Percentiles rank a stretch among this genome's conserved stretches.
These are phyloP conservation scores for Exidia glandulosa DNA, from an alignment of 768 basidiomycete species.

Conservation along the genomic window DNA sequence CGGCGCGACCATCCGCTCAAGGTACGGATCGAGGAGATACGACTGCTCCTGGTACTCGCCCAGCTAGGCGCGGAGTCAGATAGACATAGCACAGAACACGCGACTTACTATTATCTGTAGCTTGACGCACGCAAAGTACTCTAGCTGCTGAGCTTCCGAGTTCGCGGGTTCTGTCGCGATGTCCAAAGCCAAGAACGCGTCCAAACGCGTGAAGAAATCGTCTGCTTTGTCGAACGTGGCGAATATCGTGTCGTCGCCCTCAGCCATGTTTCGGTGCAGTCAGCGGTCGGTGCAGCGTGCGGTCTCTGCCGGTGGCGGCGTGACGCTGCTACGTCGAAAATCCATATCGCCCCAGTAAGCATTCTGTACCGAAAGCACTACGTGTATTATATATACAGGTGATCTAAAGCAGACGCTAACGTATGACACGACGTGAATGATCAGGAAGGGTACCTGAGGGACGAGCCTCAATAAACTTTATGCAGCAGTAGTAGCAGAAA, in stretches of 20 bases:
- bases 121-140: constrained; percentile 30
- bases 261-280: background rate
- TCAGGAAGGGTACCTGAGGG: no score
- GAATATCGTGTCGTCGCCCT: constrained; percentile 34
- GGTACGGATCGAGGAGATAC: constrained; percentile 81
- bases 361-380: no score
- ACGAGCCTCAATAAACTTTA: no score
- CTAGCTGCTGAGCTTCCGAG: constrained; percentile 31
- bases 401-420: no score
- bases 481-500: no score
- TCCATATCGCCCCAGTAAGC: no score
- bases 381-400: no score
- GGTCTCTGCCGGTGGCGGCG: no score
- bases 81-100: background rate
- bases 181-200: constrained; percentile 37
- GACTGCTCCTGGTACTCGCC: constrained; percentile 88
- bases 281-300: background rate
- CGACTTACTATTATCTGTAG: constrained; percentile 41
- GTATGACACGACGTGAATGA: no score
- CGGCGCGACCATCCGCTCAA: constrained; percentile 70
- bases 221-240: constrained; percentile 50
- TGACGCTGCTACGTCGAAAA: no score
- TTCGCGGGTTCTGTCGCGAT: constrained; percentile 29
- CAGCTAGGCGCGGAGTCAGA: constrained; percentile 41
- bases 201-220: constrained; percentile 47